These are phyloP conservation scores for Ophiostoma ips DNA, from an alignment of 2,329 filamentous ascomycete species.

Conservation along the genomic window DNA sequence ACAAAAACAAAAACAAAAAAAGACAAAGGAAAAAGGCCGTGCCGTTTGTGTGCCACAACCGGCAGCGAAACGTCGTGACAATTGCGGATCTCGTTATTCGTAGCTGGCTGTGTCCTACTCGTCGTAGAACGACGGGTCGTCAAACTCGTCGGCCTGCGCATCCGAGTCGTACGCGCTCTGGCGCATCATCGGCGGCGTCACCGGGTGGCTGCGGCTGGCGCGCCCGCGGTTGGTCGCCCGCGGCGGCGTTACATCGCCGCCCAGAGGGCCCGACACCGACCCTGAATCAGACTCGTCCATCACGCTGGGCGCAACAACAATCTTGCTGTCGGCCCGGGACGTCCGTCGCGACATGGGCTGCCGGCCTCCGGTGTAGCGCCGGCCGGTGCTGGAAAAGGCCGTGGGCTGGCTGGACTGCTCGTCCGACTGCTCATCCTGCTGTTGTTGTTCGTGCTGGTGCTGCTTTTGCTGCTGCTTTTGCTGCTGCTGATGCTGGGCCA, in stretches of 20 bases:
- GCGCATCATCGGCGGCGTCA: constrained; percentile 50
- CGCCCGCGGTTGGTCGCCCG: constrained; percentile 18
- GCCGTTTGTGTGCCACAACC: too few species aligned
- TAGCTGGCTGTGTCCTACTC: too few species aligned
- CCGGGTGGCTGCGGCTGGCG: constrained; percentile 26
- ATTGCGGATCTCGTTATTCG: too few species aligned
- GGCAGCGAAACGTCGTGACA: too few species aligned
- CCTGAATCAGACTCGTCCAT: neutral
- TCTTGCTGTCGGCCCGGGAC: constrained; percentile 25
- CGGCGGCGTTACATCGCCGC: constrained; percentile 26
- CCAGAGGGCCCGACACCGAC: constrained; percentile 2
- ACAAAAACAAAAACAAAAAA: neutral
- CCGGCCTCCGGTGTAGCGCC: constrained; percentile 39
- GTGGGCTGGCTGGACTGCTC: constrained; percentile 33
- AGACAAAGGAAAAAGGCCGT: neutral
- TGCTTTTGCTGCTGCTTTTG: constrained; percentile 18
- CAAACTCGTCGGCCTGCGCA: constrained; percentile 44
- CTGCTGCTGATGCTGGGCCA: constrained; percentile 49
- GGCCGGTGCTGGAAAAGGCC: constrained; percentile 46
- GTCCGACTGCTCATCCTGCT: constrained; percentile 6
- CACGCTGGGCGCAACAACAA: constrained; percentile 16
- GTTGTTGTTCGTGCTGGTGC: constrained; percentile 19
- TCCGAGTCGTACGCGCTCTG: constrained; percentile 46
- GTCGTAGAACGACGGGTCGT: constrained; percentile 46
- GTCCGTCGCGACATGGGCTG: constrained; percentile 15